Conservation (phyloP, 345 rosid species). For the Odontarrhena argentea region DNA sequence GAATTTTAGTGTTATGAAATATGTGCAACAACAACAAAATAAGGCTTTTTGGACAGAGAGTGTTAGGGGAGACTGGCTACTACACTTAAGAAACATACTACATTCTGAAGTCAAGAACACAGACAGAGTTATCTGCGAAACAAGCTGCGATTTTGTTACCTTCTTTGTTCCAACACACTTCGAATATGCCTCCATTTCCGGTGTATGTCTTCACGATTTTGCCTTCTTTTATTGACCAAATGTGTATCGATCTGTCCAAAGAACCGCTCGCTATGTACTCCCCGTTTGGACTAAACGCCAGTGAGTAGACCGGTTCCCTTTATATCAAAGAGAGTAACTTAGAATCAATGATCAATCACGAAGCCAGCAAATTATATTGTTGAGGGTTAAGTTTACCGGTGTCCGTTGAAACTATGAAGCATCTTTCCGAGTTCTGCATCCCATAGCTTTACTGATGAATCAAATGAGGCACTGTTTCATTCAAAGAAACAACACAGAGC, state of each 20-base stretch:
- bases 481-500: slow-evolving; percentile 5
- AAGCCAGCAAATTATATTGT: neutral
- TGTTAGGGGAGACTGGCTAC: slow-evolving; percentile 5
- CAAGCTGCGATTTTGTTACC: slow-evolving; percentile 98
- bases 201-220: slow-evolving; percentile 88
- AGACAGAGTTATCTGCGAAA: slow-evolving; percentile 80
- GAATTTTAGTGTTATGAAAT: slow-evolving; percentile 6
- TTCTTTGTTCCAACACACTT: slow-evolving; percentile 98
- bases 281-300: slow-evolving; percentile 98
- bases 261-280: slow-evolving; percentile 97
- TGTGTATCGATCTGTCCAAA: slow-evolving; percentile 77
- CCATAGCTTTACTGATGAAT: slow-evolving; percentile 96
- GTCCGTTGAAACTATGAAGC: slow-evolving; percentile 82
- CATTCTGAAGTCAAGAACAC: slow-evolving; percentile 92
- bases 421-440: slow-evolving; percentile 94
- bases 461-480: slow-evolving; percentile 88
- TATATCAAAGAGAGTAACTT: neutral
- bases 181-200: slow-evolving; percentile 89
- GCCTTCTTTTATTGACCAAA: slow-evolving; percentile 94
- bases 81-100: slow-evolving; percentile 34
- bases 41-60: neutral
- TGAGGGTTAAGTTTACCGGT: slow-evolving; percentile 54
- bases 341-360: slow-evolving; percentile 1
- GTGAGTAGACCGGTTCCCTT: slow-evolving; percentile 93
- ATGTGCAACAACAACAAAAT: slow-evolving; percentile 35